These are phyloP conservation scores for Firmiana major DNA, from an alignment of 345 rosid species.

Conservation along the genomic window DNA sequence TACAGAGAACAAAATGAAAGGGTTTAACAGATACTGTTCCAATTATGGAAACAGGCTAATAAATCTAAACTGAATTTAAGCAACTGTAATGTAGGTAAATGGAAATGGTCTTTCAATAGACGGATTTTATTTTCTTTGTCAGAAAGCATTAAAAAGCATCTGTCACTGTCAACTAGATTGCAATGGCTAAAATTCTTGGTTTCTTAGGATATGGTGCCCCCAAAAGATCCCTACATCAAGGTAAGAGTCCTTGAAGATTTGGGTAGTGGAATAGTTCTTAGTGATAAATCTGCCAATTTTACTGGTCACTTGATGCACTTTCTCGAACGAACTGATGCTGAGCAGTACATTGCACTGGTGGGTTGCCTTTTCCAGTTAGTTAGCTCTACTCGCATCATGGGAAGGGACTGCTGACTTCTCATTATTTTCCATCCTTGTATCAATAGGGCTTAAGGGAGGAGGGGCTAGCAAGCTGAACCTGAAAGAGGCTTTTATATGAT, in stretches of 20 bases:
- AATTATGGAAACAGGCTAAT: not conserved
- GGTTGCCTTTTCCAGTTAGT: conserved; percentile 21
- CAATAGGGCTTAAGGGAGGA: conserved; percentile 93
- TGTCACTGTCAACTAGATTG: not conserved
- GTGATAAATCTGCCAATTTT: conserved; percentile 72
- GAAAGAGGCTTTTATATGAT: not conserved
- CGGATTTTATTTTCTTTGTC: not conserved
- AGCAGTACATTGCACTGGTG: conserved; percentile 80
- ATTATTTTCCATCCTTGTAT: conserved; percentile 10
- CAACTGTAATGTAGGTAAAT: not conserved
- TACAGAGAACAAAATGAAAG: not conserved
- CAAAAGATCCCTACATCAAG: conserved; percentile 91
- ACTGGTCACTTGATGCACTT: conserved; percentile 88
- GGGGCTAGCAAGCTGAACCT: conserved; percentile 49
- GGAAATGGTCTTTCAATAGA: not conserved
- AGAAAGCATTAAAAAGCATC: not conserved
- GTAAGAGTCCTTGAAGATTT: conserved; percentile 81
- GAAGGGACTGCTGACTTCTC: not conserved
- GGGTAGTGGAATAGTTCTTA: conserved; percentile 66
- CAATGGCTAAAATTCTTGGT: conserved; percentile 10
- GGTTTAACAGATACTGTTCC: not conserved
- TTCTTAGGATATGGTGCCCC: conserved; percentile 91
- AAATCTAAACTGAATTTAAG: not conserved
- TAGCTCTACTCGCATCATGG: not conserved
- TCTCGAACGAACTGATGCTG: conserved; percentile 88